Base-by-base conservation (phyloP, 2,329 filamentous ascomycete species). In the Ophiosphaerella korrae region DNA sequence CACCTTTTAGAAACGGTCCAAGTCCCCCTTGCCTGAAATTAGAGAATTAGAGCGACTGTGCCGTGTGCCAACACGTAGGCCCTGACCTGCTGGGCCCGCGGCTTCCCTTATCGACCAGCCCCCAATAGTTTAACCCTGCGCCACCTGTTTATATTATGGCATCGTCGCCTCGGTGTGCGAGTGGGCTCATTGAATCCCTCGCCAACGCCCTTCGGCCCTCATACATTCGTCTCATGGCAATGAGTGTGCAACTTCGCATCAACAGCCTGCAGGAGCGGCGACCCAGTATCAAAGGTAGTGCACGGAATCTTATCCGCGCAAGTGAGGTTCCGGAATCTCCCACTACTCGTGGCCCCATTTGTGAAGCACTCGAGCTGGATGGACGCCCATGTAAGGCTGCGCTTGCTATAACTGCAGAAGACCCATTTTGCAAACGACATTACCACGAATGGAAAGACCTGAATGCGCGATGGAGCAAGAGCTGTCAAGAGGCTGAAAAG, bases 361-460 rank as follows among this genome's bases (percentile, higher is more conserved):
- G 65, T 39, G 64, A 68, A 16, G 63, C 65, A 16, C 23, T 66
- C 23, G 65, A 66, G 9, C n/a, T 46, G 3, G 57, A 68, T 38
- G 61, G 64, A 3, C 50, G 53, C 16, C 54, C 53, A 14, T 68
- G 65, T 31, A 35, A 50, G 21, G 24, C 45, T 14, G 40, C 42
- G 8, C 56, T 66, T 5, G 39, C 43, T 2, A 41, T 45, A 2
- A 14, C 37, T 2, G 51, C 44, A 8, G 12, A 29, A 8, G 48
- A 58, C 2, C 41, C 48, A 0, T 66, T 57, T 56, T 68, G 66
- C 39, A 31, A 42, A 1, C 35, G 52, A 14, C 65, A 68, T 23
- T 33, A 50, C 3, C 41, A 54, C 1, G 65, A 68, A 13, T 50
- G 59, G 39, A 57, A 46, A 26, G 36, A 63, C 1, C 21, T 66